phyloP scores from a whole-genome alignment of 306 rosid species.

The Fragaria iinumae region DNA sequence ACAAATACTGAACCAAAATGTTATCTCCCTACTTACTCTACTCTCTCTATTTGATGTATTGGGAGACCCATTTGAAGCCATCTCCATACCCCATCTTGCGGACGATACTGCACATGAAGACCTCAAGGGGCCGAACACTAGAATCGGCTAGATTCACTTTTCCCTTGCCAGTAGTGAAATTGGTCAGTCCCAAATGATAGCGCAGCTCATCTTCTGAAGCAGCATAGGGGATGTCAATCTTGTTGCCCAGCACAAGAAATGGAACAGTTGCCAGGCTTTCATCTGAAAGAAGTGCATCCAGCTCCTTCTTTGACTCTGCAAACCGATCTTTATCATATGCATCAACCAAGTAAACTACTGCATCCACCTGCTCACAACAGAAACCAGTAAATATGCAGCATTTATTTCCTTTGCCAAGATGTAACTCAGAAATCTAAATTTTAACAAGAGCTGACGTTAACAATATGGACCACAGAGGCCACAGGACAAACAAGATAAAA shows the following conservation, averaged over 20 bases:
- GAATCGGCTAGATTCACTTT: slow-evolving; percentile 46
- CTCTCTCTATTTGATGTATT: slow-evolving; percentile 43
- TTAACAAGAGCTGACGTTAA: background rate
- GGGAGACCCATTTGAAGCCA: slow-evolving; percentile 58
- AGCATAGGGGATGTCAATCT: slow-evolving; percentile 52
- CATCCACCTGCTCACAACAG: slow-evolving; percentile 41
- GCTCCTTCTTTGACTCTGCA: slow-evolving; percentile 49
- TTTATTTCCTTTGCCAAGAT: slow-evolving; percentile 13
- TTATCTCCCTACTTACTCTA: slow-evolving; percentile 12
- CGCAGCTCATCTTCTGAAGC: slow-evolving; percentile 57
- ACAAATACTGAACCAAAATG: slow-evolving; percentile 21
- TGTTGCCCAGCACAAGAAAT: slow-evolving; percentile 52
- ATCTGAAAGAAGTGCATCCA: slow-evolving; percentile 50
- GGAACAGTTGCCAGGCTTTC: slow-evolving; percentile 49
- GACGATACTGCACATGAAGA: slow-evolving; percentile 56
- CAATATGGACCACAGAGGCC: background rate
- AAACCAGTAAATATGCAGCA: background rate
- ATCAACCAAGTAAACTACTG: slow-evolving; percentile 53
- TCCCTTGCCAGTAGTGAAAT: slow-evolving; percentile 58
- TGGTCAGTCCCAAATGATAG: slow-evolving; percentile 44
- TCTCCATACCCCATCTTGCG: slow-evolving; percentile 64
- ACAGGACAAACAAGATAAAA: background rate
- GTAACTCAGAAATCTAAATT: background rate
- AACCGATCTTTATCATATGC: slow-evolving; percentile 52
- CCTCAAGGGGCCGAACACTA: slow-evolving; percentile 56